Conservation (phyloP, 176 grass and related monocot species). For the Carex kokanica region DNA sequence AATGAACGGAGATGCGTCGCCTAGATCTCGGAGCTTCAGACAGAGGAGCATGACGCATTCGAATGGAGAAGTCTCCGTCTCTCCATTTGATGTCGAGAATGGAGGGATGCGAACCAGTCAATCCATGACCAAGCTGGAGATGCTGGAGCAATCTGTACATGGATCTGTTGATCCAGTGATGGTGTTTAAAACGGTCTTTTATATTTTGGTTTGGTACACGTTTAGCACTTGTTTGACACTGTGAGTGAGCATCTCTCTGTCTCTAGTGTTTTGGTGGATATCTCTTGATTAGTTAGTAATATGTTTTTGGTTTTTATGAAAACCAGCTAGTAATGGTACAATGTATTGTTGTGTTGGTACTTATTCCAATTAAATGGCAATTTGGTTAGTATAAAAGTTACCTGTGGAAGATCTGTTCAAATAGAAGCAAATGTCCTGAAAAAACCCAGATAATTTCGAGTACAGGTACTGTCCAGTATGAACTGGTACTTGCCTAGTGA, state of each 20-base stretch:
- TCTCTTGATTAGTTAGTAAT: background rate
- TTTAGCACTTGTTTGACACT: conserved; percentile 98
- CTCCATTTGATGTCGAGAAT: conserved; percentile 63
- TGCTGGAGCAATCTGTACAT: conserved; percentile 52
- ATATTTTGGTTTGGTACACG: conserved; percentile 97
- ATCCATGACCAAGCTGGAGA: conserved; percentile 77
- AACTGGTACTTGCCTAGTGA: background rate
- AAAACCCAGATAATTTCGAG: background rate
- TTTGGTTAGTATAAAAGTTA: background rate
- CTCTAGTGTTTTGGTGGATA: background rate
- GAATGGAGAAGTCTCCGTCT: background rate
- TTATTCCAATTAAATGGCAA: background rate
- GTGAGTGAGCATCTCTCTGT: conserved; percentile 51
- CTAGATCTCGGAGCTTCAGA: conserved; percentile 21
- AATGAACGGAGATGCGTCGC: conserved; percentile 21
- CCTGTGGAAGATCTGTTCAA: background rate
- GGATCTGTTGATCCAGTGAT: conserved; percentile 52
- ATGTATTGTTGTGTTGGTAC: background rate
- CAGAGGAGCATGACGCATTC: conserved; percentile 10
- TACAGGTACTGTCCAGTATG: background rate
- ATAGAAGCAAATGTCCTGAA: background rate
- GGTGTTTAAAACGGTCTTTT: conserved; percentile 65
- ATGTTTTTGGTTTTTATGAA: too few species aligned
- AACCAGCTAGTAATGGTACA: conserved; percentile 10
- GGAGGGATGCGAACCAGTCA: conserved; percentile 54